Conservation (phyloP, 805 yeast species). For the Debaryomyces tyrocola region DNA sequence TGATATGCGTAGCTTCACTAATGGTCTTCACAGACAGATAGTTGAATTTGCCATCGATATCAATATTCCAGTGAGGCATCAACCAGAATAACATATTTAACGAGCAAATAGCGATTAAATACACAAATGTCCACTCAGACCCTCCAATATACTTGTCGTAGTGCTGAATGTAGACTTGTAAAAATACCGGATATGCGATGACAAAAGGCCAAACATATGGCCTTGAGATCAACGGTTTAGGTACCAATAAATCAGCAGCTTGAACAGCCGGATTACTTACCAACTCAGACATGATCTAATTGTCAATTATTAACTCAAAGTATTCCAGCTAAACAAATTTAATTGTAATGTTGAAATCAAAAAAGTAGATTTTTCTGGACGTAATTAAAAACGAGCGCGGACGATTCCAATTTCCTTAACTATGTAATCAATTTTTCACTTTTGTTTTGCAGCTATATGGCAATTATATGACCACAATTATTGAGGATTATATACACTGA, state of each 20-base stretch:
- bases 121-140: conserved; percentile 94
- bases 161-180: conserved; percentile 59
- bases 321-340: no score
- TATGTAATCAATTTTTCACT: no score
- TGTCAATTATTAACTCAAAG: neutral
- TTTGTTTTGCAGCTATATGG: no score
- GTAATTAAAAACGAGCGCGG: no score
- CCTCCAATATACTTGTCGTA: conserved; percentile 86
- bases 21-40: conserved; percentile 54
- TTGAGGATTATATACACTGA: no score
- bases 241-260: conserved; percentile 72
- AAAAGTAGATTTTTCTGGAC: no score
- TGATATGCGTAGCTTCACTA: conserved; percentile 66
- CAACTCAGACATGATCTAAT: conserved; percentile 33
- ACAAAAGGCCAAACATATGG: conserved; percentile 86
- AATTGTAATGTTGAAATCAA: no score
- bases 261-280: conserved; percentile 74
- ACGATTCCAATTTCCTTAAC: no score
- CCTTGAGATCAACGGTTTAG: conserved; percentile 56
- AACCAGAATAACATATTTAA: conserved; percentile 76
- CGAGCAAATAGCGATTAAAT: conserved; percentile 69
- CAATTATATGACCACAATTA: no score
- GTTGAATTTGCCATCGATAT: conserved; percentile 68
- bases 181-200: conserved; percentile 72
- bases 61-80: conserved; percentile 92